Percentiles rank a stretch among this genome's conserved stretches.
These are phyloP conservation scores for Penicillium concentricum DNA, from an alignment of 2,329 filamentous ascomycete genomes.

Conservation along the genomic window DNA sequence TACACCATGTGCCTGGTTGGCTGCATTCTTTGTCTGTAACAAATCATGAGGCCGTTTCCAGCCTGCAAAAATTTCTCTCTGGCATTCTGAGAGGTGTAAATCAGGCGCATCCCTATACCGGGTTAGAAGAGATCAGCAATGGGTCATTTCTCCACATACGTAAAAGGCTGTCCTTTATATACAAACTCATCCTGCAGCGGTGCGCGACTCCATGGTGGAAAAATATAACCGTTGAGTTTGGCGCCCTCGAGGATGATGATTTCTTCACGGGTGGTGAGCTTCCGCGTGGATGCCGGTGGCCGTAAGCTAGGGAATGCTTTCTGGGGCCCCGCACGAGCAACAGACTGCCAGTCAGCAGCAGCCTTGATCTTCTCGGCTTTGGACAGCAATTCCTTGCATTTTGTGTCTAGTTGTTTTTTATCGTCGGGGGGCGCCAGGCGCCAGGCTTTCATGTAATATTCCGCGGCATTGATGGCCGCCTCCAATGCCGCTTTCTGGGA, in stretches of 20 bases:
- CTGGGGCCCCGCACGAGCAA: conserved; percentile 17
- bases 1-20: conserved; percentile 9
- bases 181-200: conserved; percentile 64
- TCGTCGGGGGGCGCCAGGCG: conserved; percentile 61
- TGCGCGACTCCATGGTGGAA: conserved; percentile 76
- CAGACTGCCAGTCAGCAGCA: conserved; percentile 32
- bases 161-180: conserved; percentile 56
- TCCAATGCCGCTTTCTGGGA: conserved; percentile 66
- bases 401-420: conserved; percentile 63
- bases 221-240: conserved; percentile 76
- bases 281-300: conserved; percentile 56
- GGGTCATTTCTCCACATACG: conserved; percentile 51
- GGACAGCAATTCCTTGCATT: conserved; percentile 68
- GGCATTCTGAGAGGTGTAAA: conserved; percentile 71
- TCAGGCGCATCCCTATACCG: conserved; percentile 62
- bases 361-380: conserved; percentile 74
- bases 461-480: conserved; percentile 72
- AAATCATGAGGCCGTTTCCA: conserved; percentile 79
- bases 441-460: conserved; percentile 77
- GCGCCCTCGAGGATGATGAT: conserved; percentile 75
- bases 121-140: conserved; percentile 23
- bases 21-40: conserved; percentile 45
- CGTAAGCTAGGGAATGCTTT: conserved; percentile 36
- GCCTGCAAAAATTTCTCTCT: conserved; percentile 72
- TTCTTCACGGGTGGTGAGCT: conserved; percentile 68